phyloP scores from a whole-genome alignment of 2,329 filamentous ascomycete species.

The Fusarium hostae region DNA sequence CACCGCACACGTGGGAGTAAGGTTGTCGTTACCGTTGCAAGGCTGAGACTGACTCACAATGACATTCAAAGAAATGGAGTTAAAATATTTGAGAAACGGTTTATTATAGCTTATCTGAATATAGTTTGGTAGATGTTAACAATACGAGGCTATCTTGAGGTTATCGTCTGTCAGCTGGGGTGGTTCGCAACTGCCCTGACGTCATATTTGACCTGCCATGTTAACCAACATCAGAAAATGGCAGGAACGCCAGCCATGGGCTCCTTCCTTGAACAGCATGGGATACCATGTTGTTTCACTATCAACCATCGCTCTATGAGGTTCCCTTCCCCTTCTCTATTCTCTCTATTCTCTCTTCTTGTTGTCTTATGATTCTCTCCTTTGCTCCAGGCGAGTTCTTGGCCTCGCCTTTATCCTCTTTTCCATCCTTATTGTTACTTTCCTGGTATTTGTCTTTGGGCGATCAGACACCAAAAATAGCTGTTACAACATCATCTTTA shows the following conservation, averaged over 20 bases:
- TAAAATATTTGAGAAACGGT: no score
- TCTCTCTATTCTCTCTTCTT: background rate
- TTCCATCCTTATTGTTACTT: background rate
- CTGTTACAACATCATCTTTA: slow-evolving; percentile 15
- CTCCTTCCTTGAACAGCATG: background rate
- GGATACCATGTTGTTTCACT: background rate
- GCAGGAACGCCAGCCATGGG: slow-evolving; percentile 4
- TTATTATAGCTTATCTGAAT: background rate
- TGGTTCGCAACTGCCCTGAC: slow-evolving; percentile 6
- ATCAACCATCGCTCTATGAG: background rate
- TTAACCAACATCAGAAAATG: slow-evolving; percentile 2
- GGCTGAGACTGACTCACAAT: background rate
- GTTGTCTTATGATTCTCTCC: slow-evolving; percentile 2
- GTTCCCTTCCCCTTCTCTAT: background rate
- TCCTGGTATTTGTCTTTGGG: slow-evolving; percentile 13
- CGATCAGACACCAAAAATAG: slow-evolving; percentile 26
- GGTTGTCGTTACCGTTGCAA: background rate
- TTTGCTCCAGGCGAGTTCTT: slow-evolving; percentile 3
- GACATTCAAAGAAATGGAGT: background rate
- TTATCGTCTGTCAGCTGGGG: background rate
- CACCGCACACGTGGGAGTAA: background rate
- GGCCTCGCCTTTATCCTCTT: slow-evolving; percentile 7
- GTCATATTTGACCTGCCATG: slow-evolving; percentile 11
- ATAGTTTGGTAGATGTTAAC: background rate
- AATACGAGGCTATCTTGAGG: background rate